Base-by-base conservation (phyloP, 352 stramenopile species). In the Pythium diclinum region DNA sequence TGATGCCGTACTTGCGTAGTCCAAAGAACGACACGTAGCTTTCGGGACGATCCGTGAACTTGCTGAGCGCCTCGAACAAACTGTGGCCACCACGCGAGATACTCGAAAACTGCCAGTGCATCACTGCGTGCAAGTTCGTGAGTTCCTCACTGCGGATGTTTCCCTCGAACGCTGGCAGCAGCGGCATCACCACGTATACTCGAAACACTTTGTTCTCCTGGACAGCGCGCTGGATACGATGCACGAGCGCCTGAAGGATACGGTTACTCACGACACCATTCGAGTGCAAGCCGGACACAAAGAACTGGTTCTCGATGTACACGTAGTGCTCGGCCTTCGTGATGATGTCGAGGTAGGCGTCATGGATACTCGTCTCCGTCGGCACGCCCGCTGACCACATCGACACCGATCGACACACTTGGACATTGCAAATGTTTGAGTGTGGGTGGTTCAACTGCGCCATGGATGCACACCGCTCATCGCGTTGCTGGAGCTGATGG, bases 271-370 rank as follows among this genome's bases (percentile, higher is more conserved):
- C 78, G 28, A 94, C 85, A 19, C 69, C 71, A 56, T 96, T 95
- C 21, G 72, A 70, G 53, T 92, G 73, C 61, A 92, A 77, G 52
- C 89, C 89, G 23, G 82, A 95, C 63, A 96, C 87, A 63, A 97
- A 97, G 61, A 96, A 97, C 69, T 97, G 88, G 68, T 97, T 97
- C 69, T 97, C 92, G 52, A 97, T 96, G 77, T 97, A 97, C 49
- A 97, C 68, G 40, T 79, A 97, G 62, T 94, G 85, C 33, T 91
- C 79, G 3, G 87, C 74, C 49, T 88, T 86, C 1, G 75, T 67
- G 68, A 96, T 96, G 21, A 89, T 67, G 54, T 95, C 83, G 54
- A 92, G 79, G 59, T 95, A 96, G 17, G 88, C 88, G 46, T 77
- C 72, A 46, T 95, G 87, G 63, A 95, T 92, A 60, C 85, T 95